These are phyloP conservation scores for Lactuca sativa DNA, from an alignment of 129 eudicot genomes.

Conservation along the genomic window DNA sequence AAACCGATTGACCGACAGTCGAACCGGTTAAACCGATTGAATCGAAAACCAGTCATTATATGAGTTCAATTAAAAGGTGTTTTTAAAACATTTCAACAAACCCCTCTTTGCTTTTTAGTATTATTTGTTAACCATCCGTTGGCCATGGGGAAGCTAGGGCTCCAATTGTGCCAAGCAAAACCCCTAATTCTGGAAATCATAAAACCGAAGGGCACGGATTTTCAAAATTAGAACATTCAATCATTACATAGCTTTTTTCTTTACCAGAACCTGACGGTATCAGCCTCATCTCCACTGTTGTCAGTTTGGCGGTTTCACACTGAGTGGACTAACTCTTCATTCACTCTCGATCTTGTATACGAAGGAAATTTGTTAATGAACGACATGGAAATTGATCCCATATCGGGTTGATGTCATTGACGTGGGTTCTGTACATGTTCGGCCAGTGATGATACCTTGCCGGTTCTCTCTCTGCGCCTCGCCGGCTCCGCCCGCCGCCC, in stretches of 20 bases:
- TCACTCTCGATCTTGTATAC: neutral
- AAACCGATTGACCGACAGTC: too few relatives aligned
- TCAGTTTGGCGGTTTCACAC: conserved; percentile 2
- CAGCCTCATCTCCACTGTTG: conserved; percentile 2
- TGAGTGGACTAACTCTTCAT: neutral
- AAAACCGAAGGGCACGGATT: conserved; percentile 1
- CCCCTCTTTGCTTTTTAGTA: neutral
- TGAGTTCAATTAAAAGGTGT: too few relatives aligned
- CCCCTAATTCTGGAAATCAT: neutral
- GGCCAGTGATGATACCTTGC: conserved; percentile 8
- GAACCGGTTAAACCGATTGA: too few relatives aligned
- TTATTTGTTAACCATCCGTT: neutral
- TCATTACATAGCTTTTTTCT: neutral
- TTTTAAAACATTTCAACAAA: too few relatives aligned
- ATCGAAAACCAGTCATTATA: too few relatives aligned
- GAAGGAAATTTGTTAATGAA: neutral
- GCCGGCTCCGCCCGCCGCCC: neutral
- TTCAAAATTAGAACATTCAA: conserved; percentile 12
- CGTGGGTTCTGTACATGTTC: conserved; percentile 2
- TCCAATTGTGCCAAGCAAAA: conserved; percentile 1
- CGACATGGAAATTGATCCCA: conserved; percentile 6
- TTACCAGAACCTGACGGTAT: neutral
- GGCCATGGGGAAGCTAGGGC: conserved; percentile 16
- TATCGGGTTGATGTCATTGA: neutral
- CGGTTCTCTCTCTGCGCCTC: neutral